Percentiles rank a stretch among this genome's conserved stretches.
phyloP scores from a whole-genome alignment of 768 basidiomycete genomes.

The Panellus pusillus region DNA sequence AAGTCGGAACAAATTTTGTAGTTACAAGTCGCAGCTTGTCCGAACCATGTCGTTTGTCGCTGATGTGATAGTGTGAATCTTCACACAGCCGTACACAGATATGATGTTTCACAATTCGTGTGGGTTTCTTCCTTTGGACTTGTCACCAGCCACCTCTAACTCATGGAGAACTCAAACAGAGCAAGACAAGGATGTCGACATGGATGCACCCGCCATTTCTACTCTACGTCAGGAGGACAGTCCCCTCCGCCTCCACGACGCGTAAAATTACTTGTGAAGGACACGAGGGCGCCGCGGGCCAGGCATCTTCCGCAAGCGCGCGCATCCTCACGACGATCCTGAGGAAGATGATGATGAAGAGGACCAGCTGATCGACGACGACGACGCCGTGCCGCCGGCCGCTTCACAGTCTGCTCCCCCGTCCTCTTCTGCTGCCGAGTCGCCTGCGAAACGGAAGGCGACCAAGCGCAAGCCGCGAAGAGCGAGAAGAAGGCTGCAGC shows the following conservation, averaged over 20 bases:
- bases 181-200: slow-evolving; percentile 53
- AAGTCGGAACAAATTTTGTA: not conserved
- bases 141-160: slow-evolving; percentile 4
- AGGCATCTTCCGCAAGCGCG: slow-evolving; percentile 23
- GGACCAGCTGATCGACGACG: slow-evolving; percentile 81
- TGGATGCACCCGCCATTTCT: slow-evolving; percentile 84
- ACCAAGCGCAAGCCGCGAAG: slow-evolving; percentile 58
- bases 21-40: not conserved
- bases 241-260: slow-evolving; percentile 59
- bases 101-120: not conserved
- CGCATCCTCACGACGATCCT: slow-evolving; percentile 49
- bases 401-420: slow-evolving; percentile 26
- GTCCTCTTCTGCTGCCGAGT: slow-evolving; percentile 30
- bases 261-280: slow-evolving; percentile 52
- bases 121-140: slow-evolving; percentile 2
- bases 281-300: slow-evolving; percentile 24
- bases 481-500: slow-evolving; percentile 43
- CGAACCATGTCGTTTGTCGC: not conserved
- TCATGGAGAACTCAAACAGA: slow-evolving; percentile 26
- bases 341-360: slow-evolving; percentile 74
- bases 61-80: too few species aligned
- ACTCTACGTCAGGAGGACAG: slow-evolving; percentile 71
- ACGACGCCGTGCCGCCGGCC: slow-evolving; percentile 34
- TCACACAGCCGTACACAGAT: too few species aligned
- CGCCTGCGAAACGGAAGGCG: slow-evolving; percentile 49